Evolutionary conservation across 2,329 filamentous ascomycete species (phyloP), one percentile per base, ranked within the genome.

Genomic region (Ophiocordyceps camponoti-leonardi): DNA sequence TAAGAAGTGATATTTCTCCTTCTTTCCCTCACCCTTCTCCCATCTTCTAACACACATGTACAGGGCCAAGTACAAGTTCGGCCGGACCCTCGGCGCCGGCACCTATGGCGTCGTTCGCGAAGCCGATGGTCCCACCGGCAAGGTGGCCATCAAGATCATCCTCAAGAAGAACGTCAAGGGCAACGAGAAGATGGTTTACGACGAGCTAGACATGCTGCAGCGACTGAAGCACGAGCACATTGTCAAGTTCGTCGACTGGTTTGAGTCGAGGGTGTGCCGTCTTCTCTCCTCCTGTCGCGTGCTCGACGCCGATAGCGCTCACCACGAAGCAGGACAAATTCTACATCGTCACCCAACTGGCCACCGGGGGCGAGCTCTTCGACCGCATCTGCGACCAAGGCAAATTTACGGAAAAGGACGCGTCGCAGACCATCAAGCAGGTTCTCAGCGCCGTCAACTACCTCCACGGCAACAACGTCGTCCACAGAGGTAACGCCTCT

Each of bases 151-250:
- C 65, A 98, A 98, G 74, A 96, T 98, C 62, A 98, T 98, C 64
- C 71, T 96, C 58, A 98, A 98, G 77, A 95, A 94, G 72, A 96
- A 94, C 66, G 90, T 98, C 61, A 93, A 88, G 63, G 90, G 88
- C 52, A 96, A 96, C 57, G 92, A 98, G 71, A 79, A 83, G 63
- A 98, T 98, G 92, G 92, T 98, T 39, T 92, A 94, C 62, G 92
- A 98, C 63, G 92, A 98, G 69, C 73, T 98, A 56, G 77, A 87
- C 53, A 87, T 98, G 79, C 75, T 98, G 52, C 87, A 95, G 67
- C 77, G 78, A 48, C 77, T 98, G 59, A 77, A 87, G 59, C 92
- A 98, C 62, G 84, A 86, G 45, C 86, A 96, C 65, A 98, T 98
- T 61, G 92, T 98, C 67, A 81, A 82, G 54, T 98, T 98, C 60